A percentile compares a stretch with the other conserved stretches of the same genome.
Conservation (phyloP, 2,329 filamentous ascomycete genomes). For the Aspergillus felis region DNA sequence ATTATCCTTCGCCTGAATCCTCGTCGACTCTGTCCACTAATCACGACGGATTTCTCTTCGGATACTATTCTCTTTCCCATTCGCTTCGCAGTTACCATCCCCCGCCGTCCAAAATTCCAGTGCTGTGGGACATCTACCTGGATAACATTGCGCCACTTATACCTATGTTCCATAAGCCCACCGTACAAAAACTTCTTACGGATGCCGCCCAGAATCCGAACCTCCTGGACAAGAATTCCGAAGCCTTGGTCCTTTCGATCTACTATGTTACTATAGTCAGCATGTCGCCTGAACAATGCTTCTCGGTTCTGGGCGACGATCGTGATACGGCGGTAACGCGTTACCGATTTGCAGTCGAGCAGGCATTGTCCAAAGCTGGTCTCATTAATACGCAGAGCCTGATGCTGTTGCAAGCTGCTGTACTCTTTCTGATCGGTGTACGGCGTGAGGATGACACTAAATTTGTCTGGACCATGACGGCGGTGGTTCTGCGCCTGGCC, state of each 20-base stretch:
- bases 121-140: slow-evolving; percentile 57
- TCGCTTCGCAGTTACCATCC: slow-evolving; percentile 57
- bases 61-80: slow-evolving; percentile 54
- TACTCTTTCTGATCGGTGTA: slow-evolving; percentile 56
- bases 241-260: slow-evolving; percentile 59
- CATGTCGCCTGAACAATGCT: slow-evolving; percentile 40
- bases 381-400: slow-evolving; percentile 61
- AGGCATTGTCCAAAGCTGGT: slow-evolving; percentile 60
- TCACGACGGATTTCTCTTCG: slow-evolving; percentile 59
- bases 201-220: slow-evolving; percentile 49
- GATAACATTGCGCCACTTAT: slow-evolving; percentile 61
- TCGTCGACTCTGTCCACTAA: slow-evolving; percentile 36
- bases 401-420: slow-evolving; percentile 59
- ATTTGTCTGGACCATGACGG: slow-evolving; percentile 43
- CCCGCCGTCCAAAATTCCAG: slow-evolving; percentile 45
- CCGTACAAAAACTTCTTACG: slow-evolving; percentile 49
- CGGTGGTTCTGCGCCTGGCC: slow-evolving; percentile 40
- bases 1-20: slow-evolving; percentile 44
- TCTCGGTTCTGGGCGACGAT: slow-evolving; percentile 49
- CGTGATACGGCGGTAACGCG: slow-evolving; percentile 47
- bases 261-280: slow-evolving; percentile 55
- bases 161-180: slow-evolving; percentile 57
- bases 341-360: slow-evolving; percentile 62
- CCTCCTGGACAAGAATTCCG: slow-evolving; percentile 49
- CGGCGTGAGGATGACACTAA: slow-evolving; percentile 39